Evolutionary conservation across 768 basidiomycete genomes (phyloP).

Genomic region (Arthromyces matolae): DNA sequence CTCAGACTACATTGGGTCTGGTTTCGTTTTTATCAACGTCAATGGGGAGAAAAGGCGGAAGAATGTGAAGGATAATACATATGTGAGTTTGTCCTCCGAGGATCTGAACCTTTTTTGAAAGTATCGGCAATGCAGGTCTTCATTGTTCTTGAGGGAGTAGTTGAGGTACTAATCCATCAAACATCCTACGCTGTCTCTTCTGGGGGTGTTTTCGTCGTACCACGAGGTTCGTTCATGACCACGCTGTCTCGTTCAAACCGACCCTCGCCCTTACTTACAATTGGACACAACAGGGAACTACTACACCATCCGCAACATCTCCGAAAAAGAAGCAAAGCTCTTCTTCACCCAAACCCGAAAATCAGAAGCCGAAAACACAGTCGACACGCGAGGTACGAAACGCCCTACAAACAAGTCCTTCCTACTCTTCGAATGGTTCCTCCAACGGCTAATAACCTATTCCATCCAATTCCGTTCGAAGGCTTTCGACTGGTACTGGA

Average conservation of each 20-base stretch:
- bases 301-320: slow-evolving; percentile 88
- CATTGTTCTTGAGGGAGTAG: slow-evolving; percentile 82
- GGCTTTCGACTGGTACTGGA: slow-evolving; percentile 16
- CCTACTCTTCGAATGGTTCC: slow-evolving; percentile 17
- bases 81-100: too few relatives aligned
- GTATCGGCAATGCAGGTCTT: slow-evolving; percentile 46
- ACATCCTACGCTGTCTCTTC: slow-evolving; percentile 73
- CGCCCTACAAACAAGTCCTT: slow-evolving; percentile 16
- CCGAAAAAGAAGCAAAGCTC: slow-evolving; percentile 70
- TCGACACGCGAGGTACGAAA: slow-evolving; percentile 4
- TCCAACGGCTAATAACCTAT: slow-evolving; percentile 13
- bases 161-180: slow-evolving; percentile 80
- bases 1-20: slow-evolving; percentile 87
- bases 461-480: slow-evolving; percentile 9
- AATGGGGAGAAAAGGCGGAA: slow-evolving; percentile 82
- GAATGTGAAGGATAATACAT: slow-evolving; percentile 89
- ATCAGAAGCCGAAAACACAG: slow-evolving; percentile 9
- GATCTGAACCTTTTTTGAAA: too few relatives aligned
- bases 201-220: slow-evolving; percentile 87
- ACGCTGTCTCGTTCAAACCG: not conserved
- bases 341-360: slow-evolving; percentile 91
- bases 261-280: slow-evolving; percentile 2
- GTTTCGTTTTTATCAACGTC: slow-evolving; percentile 79
- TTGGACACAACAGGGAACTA: slow-evolving; percentile 61
- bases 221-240: slow-evolving; percentile 72